A percentile compares a stretch with the other conserved stretches of the same genome.
These are phyloP conservation scores for Sarocladium oryzae DNA, from an alignment of 2,329 filamentous ascomycete species.

Conservation along the genomic window DNA sequence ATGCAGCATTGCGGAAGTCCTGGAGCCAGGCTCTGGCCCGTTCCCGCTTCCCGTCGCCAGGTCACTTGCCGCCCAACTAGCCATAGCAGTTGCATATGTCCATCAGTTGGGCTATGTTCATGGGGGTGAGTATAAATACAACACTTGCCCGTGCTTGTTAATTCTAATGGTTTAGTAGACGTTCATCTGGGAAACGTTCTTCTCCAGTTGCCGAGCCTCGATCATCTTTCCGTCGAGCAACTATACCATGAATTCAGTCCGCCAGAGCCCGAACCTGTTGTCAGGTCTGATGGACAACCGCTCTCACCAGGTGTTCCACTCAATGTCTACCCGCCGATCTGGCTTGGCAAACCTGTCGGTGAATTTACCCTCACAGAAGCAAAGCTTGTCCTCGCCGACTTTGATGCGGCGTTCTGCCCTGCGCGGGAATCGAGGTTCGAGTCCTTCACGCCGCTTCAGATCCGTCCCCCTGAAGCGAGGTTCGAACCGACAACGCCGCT, in stretches of 20 bases:
- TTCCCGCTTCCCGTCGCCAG: slow-evolving; percentile 22
- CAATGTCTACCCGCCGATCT: slow-evolving; percentile 23
- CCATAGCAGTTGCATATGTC: slow-evolving; percentile 23
- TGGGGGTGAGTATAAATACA: slow-evolving; percentile 17
- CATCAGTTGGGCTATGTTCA: slow-evolving; percentile 25
- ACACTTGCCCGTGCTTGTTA: background rate
- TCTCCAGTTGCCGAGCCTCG: slow-evolving; percentile 18
- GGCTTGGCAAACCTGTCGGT: slow-evolving; percentile 26
- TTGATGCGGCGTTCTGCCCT: slow-evolving; percentile 28
- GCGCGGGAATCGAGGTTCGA: slow-evolving; percentile 15
- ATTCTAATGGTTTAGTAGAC: slow-evolving; percentile 14
- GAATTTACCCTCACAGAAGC: slow-evolving; percentile 20
- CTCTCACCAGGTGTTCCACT: slow-evolving; percentile 22
- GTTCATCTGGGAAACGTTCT: slow-evolving; percentile 30
- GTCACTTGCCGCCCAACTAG: slow-evolving; percentile 22
- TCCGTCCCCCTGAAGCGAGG: slow-evolving; percentile 26
- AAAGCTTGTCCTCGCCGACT: slow-evolving; percentile 23
- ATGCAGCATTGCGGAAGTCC: slow-evolving; percentile 19
- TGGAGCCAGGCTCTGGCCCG: slow-evolving; percentile 12
- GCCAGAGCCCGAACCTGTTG: slow-evolving; percentile 18
- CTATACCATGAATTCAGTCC: slow-evolving; percentile 20
- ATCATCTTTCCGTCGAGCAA: slow-evolving; percentile 17
- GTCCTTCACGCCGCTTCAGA: slow-evolving; percentile 23
- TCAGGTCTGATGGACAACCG: slow-evolving; percentile 15
- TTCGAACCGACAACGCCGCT: slow-evolving; percentile 28